Conservation (phyloP, 2,329 filamentous ascomycete species). For the Penicillium brevicompactum region DNA sequence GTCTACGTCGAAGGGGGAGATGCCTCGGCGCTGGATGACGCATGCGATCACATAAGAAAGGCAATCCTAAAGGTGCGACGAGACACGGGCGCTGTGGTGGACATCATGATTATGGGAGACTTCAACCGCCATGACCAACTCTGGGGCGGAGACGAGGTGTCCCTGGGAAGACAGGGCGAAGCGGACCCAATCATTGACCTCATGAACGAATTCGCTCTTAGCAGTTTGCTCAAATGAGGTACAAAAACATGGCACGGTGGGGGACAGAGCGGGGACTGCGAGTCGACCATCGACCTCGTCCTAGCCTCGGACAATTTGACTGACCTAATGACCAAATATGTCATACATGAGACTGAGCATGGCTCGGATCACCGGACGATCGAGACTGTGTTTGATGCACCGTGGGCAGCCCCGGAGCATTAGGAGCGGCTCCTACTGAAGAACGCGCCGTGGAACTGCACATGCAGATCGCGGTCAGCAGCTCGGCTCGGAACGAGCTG, state of each 20-base stretch:
- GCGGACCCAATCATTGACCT: slow-evolving; percentile 40
- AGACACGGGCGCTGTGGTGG: slow-evolving; percentile 19
- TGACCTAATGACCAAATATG: slow-evolving; percentile 18
- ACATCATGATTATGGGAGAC: slow-evolving; percentile 26
- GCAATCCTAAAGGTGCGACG: slow-evolving; percentile 21
- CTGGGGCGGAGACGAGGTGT: slow-evolving; percentile 32
- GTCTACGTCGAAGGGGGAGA: slow-evolving; percentile 27
- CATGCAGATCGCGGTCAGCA: slow-evolving; percentile 22
- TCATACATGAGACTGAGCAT: slow-evolving; percentile 18
- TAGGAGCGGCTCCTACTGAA: slow-evolving; percentile 22
- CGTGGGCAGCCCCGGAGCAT: slow-evolving; percentile 10
- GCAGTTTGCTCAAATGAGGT: slow-evolving; percentile 37
- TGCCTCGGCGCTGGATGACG: slow-evolving; percentile 15
- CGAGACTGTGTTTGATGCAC: slow-evolving; percentile 32
- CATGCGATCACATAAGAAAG: slow-evolving; percentile 19
- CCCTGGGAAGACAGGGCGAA: slow-evolving; percentile 38
- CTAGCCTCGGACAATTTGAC: slow-evolving; percentile 20
- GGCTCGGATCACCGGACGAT: slow-evolving; percentile 36
- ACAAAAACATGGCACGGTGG: slow-evolving; percentile 39
- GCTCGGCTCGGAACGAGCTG: neutral
- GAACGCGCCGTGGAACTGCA: slow-evolving; percentile 20
- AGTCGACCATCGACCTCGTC: too few species aligned
- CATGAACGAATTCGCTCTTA: slow-evolving; percentile 36
- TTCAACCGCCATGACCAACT: too few species aligned
- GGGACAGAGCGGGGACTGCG: slow-evolving; percentile 17